Base-by-base conservation (phyloP, 2,329 filamentous ascomycete genomes). In the Fusarium luffae region DNA sequence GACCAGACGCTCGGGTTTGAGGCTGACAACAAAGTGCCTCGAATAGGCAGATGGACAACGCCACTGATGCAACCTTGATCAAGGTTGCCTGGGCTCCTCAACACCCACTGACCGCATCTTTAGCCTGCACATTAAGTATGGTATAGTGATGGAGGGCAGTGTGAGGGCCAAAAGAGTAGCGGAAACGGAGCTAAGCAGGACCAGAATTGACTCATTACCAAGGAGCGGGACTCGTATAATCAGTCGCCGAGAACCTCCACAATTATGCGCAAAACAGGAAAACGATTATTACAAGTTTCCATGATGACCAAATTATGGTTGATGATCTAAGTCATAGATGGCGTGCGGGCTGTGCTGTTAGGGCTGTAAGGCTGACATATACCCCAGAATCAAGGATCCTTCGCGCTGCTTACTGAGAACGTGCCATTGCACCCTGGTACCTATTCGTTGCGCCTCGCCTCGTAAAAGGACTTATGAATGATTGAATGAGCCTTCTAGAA, bases 311-410 rank as follows among this genome's bases (percentile, higher is more conserved):
- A 71, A 69, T 58, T 43, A 64, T 48, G 41, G 54, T 58, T 55
- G 37, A 59, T 63, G 54, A 49, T 59, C 34, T 46, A 67, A 41
- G 48, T 60, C 37, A 28, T 41, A 30, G 28, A 55, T 57, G 30
- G 43, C 37, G 46, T 32, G n/a, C 18, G 55, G 63, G 63, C 55
- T 62, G 57, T 64, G 60, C 58, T 49, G 56, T 59, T 74, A 74
- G 70, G 72, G 72, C 72, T 74, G 70, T 74, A 74, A 73, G 72
- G 72, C 72, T 74, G 72, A 74, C 71, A 66, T 69, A 63, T 58
- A 71, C 59, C 68, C 68, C 68, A 40, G 68, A 70, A 70, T 70
- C 63, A 61, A 41, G 68, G 56, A 68, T 68, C 54, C 68, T 37
- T 71, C 52, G 66, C 42, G 30, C 60, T 70, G 61, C 68, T 60